Base-by-base conservation (phyloP, 768 basidiomycete species). In the Coprinopsis marcescibilis region DNA sequence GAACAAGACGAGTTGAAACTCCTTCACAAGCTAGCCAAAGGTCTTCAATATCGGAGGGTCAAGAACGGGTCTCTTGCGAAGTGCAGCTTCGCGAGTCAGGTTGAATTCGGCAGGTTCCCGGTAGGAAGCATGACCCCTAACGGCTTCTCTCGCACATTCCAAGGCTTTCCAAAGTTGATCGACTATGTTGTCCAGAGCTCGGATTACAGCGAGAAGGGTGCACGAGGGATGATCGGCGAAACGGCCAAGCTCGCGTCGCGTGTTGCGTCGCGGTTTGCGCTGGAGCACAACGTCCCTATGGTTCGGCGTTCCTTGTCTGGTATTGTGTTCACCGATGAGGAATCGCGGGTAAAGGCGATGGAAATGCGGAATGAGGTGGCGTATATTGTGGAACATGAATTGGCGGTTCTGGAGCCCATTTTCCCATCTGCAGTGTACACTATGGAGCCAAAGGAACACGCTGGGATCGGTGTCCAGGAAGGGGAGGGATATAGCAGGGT, bases 241-340 rank as follows among this genome's bases (percentile, higher is more conserved):
- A 70, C 75, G 55, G 93, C 93, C 84, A 86, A 91, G 57, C 57
- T 83, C 14, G 91, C 89, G 0, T 83, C 80, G 39, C 79, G 83
- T 2, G 70, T 83, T 0, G 83, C 86, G 1, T 94, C 92, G 21
- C 70, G 67, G 32, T 92, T 89, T 66, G 78, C 77, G 46, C 51
- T 59, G 15, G 83, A 86, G 8, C 72, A 68, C 13, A 66, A 67
- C 3, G 50, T 95, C 25, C 82, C 85, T 2, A 70, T 80, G 34
- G 58, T 89, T 4, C 85, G 85, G 40, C 78, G 92, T 15, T 55
- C 64, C 2, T 57, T 70, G 19, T 59, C 64, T 36, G 57, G 69
- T 29, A 56, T 65, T 0, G 33, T 64, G 6, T 54, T 64, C 11
- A 46, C 53, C 3, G 60, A 59, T 13, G 67, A 69, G 8, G 56